phyloP scores from a whole-genome alignment of 2,329 filamentous ascomycete genomes.

The Neopestalotiopsis rosae region DNA sequence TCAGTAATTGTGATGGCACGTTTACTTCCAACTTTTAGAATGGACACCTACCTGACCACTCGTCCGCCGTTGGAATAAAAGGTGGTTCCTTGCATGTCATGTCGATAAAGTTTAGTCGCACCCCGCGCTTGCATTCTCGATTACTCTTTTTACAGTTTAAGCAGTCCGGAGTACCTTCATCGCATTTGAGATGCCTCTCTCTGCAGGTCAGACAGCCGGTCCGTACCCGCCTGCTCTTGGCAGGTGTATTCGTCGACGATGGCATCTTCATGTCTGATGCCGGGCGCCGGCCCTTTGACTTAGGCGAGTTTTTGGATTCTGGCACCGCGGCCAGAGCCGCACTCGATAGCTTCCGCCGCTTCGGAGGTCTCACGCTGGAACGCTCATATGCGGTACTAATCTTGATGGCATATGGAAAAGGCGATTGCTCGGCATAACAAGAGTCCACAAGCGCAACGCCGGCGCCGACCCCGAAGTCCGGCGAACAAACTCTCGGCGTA shows the following conservation, averaged over 20 bases:
- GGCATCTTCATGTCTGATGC: slow-evolving; percentile 25
- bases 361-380: slow-evolving; percentile 31
- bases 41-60: slow-evolving; percentile 64
- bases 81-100: slow-evolving; percentile 74
- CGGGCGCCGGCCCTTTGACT: slow-evolving; percentile 22
- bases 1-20: not conserved
- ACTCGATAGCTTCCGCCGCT: slow-evolving; percentile 32
- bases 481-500: slow-evolving; percentile 37
- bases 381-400: slow-evolving; percentile 31
- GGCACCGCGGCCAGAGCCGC: slow-evolving; percentile 20
- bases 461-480: slow-evolving; percentile 40
- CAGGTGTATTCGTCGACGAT: slow-evolving; percentile 32
- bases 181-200: slow-evolving; percentile 89
- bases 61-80: slow-evolving; percentile 63
- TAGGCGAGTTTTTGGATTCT: slow-evolving; percentile 21
- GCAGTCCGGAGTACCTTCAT: slow-evolving; percentile 69
- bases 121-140: slow-evolving; percentile 81
- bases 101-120: slow-evolving; percentile 92
- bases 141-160: slow-evolving; percentile 90
- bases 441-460: slow-evolving; percentile 33
- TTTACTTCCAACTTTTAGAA: slow-evolving; percentile 19
- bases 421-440: slow-evolving; percentile 36
- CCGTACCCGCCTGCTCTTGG: slow-evolving; percentile 82
- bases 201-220: slow-evolving; percentile 92
- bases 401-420: slow-evolving; percentile 35